Evolutionary conservation across 1,284 basidiomycete species (phyloP), one percentile per base, ranked within the genome.

Genomic region (Tremellales sp.): DNA sequence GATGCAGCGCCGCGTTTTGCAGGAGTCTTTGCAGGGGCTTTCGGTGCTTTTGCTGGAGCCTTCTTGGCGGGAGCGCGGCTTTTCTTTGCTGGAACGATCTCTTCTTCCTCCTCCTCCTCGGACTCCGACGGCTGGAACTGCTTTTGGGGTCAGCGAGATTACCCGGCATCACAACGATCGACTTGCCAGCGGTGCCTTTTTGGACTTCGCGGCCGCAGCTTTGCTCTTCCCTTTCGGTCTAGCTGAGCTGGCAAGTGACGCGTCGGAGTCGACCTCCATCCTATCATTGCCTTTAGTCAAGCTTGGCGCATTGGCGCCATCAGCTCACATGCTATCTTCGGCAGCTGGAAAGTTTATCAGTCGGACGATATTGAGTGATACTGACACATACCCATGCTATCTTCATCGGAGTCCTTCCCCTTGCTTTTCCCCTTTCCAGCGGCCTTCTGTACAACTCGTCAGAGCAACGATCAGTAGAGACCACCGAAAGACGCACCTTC

Each of bases 371-470:
- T 19, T 3, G 5, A 36, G 16, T 4, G 26, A 14, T 13, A 39
- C 14, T n/a, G 4, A 13, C 1, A 52, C 79, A 81, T 78, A 74
- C 78, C 74, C 86, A 91, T 92, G 13, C 87, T 91, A 63, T 92
- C 88, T 22, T 79, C 79, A 1, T 68, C 66, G 2, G 85, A 87
- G 34, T 78, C 80, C 4, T 72, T 72, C 18, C 71, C 75, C 57
- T 74, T 77, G 18, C 73, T 75, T 60, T 82, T 83, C 19, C 72
- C 78, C 67, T 85, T 59, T n/a, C n/a, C n/a, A n/a, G n/a, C n/a
- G n/a, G n/a, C n/a, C n/a, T n/a, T n/a, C n/a, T n/a, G n/a, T n/a
- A n/a, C n/a, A n/a, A n/a, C n/a, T n/a, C n/a, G n/a, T n/a, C n/a
- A n/a, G n/a, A n/a, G n/a, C n/a, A n/a, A n/a, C n/a, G n/a, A n/a